A percentile compares a stretch with the other conserved stretches of the same genome.
phyloP scores from a whole-genome alignment of 306 rosid genomes.

The Potentilla sterilis region DNA sequence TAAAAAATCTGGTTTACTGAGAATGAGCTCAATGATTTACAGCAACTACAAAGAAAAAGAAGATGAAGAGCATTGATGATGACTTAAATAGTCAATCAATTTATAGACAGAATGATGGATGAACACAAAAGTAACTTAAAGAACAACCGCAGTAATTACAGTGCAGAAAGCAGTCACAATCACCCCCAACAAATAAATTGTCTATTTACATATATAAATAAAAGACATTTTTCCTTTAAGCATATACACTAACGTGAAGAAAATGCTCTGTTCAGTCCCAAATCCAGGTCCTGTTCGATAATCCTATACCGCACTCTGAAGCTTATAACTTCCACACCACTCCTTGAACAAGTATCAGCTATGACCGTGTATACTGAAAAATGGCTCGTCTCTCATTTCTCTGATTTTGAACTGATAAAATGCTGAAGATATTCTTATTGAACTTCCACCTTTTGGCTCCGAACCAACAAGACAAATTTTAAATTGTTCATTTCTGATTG shows the following conservation, averaged over 20 bases:
- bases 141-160: neutral
- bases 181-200: constrained; percentile 19
- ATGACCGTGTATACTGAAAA: constrained; percentile 16
- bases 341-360: constrained; percentile 31
- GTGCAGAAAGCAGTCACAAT: neutral
- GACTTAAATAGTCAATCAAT: neutral
- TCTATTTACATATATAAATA: constrained; percentile 29
- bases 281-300: constrained; percentile 24
- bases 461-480: constrained; percentile 18
- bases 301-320: constrained; percentile 27
- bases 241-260: constrained; percentile 10
- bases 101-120: constrained; percentile 1
- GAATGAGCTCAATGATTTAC: neutral
- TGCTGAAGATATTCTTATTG: constrained; percentile 26
- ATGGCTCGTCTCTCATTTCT: constrained; percentile 28
- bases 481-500: constrained; percentile 29
- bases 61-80: neutral
- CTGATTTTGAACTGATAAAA: constrained; percentile 28
- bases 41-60: neutral
- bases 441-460: constrained; percentile 19
- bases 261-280: constrained; percentile 16
- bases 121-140: neutral
- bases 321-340: constrained; percentile 38
- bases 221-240: constrained; percentile 6
- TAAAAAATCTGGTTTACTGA: neutral